Conservation (phyloP, 805 yeast genomes). For the Candida verbasci region DNA sequence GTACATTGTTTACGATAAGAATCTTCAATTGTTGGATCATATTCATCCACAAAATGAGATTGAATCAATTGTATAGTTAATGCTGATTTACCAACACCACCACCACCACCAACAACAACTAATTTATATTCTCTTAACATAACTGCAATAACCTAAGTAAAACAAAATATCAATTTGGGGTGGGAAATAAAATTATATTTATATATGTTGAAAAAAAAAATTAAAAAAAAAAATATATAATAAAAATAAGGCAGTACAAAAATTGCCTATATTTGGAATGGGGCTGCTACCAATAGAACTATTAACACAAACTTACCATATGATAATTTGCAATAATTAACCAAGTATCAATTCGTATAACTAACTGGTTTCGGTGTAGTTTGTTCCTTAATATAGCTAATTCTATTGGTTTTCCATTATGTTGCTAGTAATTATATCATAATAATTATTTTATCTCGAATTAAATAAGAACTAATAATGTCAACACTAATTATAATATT, state of each 20-base stretch:
- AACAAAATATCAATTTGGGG: background rate
- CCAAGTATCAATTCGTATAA: too few relatives aligned
- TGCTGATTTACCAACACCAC: slow-evolving; percentile 98
- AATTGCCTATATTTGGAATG: background rate
- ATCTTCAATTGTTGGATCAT: slow-evolving; percentile 97
- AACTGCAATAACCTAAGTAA: background rate
- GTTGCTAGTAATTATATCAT: too few relatives aligned
- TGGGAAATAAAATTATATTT: too few relatives aligned
- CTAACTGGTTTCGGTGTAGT: too few relatives aligned
- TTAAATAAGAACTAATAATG: too few relatives aligned
- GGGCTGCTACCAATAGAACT: too few relatives aligned
- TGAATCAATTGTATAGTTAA: slow-evolving; percentile 92
- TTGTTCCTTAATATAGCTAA: too few relatives aligned
- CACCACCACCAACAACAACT: slow-evolving; percentile 94
- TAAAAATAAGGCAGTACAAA: background rate
- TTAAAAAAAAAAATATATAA: background rate
- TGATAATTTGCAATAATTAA: too few relatives aligned
- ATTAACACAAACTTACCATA: too few relatives aligned
- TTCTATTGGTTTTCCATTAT: too few relatives aligned
- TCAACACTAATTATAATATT: too few relatives aligned
- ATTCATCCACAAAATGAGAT: slow-evolving; percentile 93
- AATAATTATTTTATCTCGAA: too few relatives aligned
- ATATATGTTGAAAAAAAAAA: background rate
- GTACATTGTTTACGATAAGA: slow-evolving; percentile 84
- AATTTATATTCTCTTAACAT: slow-evolving; percentile 76